These are phyloP conservation scores for Cercospora zeae-maydis DNA, from an alignment of 2,329 filamentous ascomycete species.

Conservation along the genomic window DNA sequence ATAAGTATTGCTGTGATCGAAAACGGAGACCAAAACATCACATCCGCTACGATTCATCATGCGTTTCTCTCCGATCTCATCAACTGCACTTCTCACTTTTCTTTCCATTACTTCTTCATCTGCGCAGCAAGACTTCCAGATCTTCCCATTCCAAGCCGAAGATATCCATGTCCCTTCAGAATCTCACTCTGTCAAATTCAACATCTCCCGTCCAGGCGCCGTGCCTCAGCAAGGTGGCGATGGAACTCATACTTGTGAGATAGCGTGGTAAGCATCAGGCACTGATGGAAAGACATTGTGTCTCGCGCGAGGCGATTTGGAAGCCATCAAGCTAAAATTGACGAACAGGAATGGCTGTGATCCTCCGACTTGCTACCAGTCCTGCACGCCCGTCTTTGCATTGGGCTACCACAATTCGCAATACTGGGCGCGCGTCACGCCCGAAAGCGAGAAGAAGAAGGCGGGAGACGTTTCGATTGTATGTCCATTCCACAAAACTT, in stretches of 20 bases:
- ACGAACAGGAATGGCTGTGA: background rate
- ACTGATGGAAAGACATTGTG: background rate
- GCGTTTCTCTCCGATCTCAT: background rate
- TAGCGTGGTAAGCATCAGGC: background rate
- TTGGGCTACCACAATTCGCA: background rate
- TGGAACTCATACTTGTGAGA: background rate
- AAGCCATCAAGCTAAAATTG: background rate
- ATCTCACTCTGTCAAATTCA: background rate
- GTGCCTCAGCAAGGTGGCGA: constrained; percentile 4
- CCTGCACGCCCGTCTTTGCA: background rate
- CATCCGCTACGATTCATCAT: background rate
- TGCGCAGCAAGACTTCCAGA: background rate
- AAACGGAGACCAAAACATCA: background rate
- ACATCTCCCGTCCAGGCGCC: background rate
- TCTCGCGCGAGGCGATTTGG: background rate
- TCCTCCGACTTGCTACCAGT: background rate
- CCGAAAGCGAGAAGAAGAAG: background rate
- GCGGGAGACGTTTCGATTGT: background rate
- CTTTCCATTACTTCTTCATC: background rate
- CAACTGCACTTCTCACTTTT: background rate
- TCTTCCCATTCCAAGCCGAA: background rate
- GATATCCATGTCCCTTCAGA: background rate
- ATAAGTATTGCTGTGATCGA: background rate
- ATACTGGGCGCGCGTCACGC: constrained; percentile 5
- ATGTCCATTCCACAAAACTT: background rate